Evolutionary conservation across 495 filamentous ascomycete genomes (phyloP).

Genomic region (Penicillium nucicola): DNA sequence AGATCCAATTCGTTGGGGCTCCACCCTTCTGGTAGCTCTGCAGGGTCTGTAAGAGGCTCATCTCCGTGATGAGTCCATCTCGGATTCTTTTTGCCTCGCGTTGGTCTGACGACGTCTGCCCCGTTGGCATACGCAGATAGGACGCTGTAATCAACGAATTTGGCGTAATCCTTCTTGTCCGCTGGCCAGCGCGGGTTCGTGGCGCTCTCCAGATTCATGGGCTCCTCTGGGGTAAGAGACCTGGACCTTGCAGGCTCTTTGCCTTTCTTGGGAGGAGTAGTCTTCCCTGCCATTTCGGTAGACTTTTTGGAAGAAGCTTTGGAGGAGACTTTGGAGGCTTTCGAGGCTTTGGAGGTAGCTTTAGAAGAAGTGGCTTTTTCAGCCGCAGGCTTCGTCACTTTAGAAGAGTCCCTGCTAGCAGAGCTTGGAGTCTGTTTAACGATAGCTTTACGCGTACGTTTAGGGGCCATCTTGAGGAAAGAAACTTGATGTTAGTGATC

Average conservation of each 20-base stretch:
- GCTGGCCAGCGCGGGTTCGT: no score
- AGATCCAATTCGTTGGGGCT: conserved; percentile 2
- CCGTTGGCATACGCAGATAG: no score
- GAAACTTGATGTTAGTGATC: neutral
- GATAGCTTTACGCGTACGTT: neutral
- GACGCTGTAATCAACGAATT: no score
- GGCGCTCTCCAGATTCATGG: no score
- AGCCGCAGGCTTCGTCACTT: neutral
- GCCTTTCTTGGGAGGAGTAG: no score
- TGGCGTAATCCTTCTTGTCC: no score
- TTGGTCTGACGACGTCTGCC: no score
- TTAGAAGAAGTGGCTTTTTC: neutral
- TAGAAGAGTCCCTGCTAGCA: neutral
- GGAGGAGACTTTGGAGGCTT: no score
- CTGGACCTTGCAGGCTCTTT: no score
- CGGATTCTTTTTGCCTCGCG: no score
- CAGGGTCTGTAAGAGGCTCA: neutral
- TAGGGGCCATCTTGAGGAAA: neutral
- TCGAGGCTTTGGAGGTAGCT: neutral
- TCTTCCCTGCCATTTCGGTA: neutral
- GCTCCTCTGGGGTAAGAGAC: no score
- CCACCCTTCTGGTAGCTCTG: neutral
- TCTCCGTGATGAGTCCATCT: no score
- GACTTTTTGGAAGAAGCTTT: neutral
- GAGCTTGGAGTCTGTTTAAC: neutral